Evolutionary conservation across 78 protist species (phyloP).

Genomic region (Dictyostelium intermedium): DNA sequence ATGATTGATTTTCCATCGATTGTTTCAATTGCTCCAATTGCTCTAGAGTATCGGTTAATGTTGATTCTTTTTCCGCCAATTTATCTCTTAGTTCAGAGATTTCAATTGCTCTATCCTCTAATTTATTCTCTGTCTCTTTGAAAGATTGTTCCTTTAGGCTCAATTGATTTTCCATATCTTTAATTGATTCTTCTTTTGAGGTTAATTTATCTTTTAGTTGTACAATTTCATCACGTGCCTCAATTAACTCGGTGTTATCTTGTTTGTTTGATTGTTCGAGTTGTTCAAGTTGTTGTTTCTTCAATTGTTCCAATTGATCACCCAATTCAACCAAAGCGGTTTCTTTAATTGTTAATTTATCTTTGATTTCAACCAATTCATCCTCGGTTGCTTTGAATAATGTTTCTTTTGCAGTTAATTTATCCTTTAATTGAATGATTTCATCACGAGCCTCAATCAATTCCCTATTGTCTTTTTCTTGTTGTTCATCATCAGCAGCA

Average conservation of each 20-base stretch:
- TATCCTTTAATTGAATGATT: background rate
- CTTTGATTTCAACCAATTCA: background rate
- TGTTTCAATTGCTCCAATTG: background rate
- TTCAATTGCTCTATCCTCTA: constrained; percentile 8
- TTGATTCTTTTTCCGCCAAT: background rate
- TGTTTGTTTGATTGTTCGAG: no score
- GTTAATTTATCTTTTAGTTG: background rate
- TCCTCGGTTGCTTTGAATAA: background rate
- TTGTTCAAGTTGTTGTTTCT: background rate
- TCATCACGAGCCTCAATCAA: no score
- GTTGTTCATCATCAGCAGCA: background rate
- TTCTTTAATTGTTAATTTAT: background rate
- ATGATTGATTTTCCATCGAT: background rate
- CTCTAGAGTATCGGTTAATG: background rate
- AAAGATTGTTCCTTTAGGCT: background rate
- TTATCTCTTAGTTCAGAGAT: background rate
- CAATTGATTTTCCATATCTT: background rate
- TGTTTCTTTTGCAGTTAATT: background rate
- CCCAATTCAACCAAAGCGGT: background rate
- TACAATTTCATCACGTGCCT: background rate
- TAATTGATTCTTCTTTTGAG: background rate
- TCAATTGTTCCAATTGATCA: background rate
- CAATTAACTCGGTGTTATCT: background rate
- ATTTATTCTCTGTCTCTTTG: background rate
- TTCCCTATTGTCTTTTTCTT: background rate